phyloP scores from a whole-genome alignment of 73 alveolate genomes.

The Paramecium biaurelia region DNA sequence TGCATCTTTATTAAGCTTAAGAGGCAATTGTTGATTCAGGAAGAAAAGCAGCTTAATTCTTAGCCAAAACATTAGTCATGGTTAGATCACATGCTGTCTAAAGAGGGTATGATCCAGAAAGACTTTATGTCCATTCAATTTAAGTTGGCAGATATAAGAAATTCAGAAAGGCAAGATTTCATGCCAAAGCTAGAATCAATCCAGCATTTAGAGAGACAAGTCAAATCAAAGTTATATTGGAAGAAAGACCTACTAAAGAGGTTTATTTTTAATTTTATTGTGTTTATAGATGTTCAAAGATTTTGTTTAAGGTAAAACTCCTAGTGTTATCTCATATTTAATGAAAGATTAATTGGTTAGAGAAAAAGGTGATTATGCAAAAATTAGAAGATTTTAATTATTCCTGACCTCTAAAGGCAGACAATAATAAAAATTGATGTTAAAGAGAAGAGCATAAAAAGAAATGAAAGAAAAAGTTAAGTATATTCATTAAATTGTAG shows the following conservation, averaged over 20 bases:
- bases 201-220: neutral
- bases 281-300: neutral
- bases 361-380: neutral
- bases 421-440: neutral
- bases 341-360: neutral
- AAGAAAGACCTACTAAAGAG: constrained; percentile 31
- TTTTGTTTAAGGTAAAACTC: neutral
- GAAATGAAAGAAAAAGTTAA: neutral
- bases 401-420: constrained; percentile 11
- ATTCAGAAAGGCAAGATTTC: constrained; percentile 23
- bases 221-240: neutral
- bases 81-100: constrained; percentile 31
- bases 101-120: constrained; percentile 30
- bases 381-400: neutral
- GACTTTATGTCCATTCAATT: constrained; percentile 13
- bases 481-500: neutral
- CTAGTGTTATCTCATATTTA: neutral
- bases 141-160: neutral
- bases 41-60: constrained; percentile 8
- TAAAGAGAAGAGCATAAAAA: constrained; percentile 25
- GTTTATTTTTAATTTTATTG: neutral
- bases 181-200: constrained; percentile 35
- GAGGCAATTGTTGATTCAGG: neutral
- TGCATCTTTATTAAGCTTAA: neutral
- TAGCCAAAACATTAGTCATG: neutral